These are phyloP conservation scores for Amanita fuliginea DNA, from an alignment of 768 basidiomycete species.

Conservation along the genomic window DNA sequence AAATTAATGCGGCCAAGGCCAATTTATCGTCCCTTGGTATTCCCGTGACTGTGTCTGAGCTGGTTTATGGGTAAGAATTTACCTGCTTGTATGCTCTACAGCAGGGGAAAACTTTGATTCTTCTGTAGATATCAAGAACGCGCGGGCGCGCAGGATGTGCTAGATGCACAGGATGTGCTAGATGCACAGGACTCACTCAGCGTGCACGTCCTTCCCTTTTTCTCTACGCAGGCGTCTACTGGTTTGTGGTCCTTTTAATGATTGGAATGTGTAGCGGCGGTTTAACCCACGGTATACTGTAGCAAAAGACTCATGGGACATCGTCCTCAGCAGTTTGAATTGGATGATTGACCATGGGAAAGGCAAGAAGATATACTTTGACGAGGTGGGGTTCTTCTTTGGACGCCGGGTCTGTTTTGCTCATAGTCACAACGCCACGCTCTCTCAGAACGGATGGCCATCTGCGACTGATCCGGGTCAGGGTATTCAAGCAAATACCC, in stretches of 20 bases:
- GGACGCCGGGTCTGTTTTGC: too few species aligned
- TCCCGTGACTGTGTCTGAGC: constrained; percentile 44
- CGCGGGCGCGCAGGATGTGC: constrained; percentile 37
- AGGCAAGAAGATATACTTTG: constrained; percentile 55
- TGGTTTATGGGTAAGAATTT: constrained; percentile 30
- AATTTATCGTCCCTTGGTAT: constrained; percentile 34
- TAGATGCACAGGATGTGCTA: constrained; percentile 41
- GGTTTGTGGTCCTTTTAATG: constrained; percentile 15
- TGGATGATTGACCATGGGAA: constrained; percentile 45
- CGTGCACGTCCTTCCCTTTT: constrained; percentile 51
- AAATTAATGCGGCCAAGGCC: constrained; percentile 32
- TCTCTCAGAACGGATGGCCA: constrained; percentile 51
- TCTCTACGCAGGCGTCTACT: constrained; percentile 34
- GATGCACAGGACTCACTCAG: constrained; percentile 44
- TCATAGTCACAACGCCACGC: neutral
- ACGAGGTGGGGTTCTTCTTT: constrained; percentile 26
- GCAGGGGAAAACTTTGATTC: too few species aligned
- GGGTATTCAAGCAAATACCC: constrained; percentile 44
- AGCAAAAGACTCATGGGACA: constrained; percentile 41
- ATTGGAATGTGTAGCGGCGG: neutral
- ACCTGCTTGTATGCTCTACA: constrained; percentile 9
- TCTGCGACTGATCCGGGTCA: constrained; percentile 30
- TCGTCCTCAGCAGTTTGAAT: constrained; percentile 36
- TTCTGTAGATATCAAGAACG: constrained; percentile 25
- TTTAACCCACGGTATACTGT: neutral